Evolutionary conservation across 1,284 basidiomycete genomes (phyloP).

Genomic region (Hypsizygus ulmarius): DNA sequence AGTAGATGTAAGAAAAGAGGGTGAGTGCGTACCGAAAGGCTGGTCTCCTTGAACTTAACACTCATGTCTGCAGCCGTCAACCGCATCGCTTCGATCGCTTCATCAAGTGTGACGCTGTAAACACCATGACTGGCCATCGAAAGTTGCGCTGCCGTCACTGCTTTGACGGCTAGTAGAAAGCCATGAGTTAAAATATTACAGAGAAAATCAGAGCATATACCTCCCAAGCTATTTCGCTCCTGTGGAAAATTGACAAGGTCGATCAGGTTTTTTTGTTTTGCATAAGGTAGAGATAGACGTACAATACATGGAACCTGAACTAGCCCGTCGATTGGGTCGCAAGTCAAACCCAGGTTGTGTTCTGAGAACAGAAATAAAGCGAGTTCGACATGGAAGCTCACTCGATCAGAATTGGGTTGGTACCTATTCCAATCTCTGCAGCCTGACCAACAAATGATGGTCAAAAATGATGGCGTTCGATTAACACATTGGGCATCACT

Average conservation of each 20-base stretch:
- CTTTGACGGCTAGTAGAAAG: conserved; percentile 67
- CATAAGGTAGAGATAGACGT: conserved; percentile 29
- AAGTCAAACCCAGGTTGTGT: conserved; percentile 86
- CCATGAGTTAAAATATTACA: neutral
- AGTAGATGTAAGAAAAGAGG: neutral
- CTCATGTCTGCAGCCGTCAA: conserved; percentile 88
- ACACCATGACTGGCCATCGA: conserved; percentile 89
- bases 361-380: conserved; percentile 39
- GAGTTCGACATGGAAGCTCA: neutral
- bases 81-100: conserved; percentile 95
- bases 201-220: conserved; percentile 33
- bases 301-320: conserved; percentile 96
- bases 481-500: conserved; percentile 10
- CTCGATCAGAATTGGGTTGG: conserved; percentile 10
- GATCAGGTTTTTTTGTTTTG: neutral
- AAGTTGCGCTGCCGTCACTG: conserved; percentile 89
- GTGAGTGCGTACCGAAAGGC: conserved; percentile 64
- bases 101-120: conserved; percentile 87
- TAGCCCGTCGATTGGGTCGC: conserved; percentile 90
- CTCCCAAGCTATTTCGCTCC: conserved; percentile 87
- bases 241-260: conserved; percentile 24
- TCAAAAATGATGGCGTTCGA: neutral
- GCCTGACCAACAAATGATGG: conserved; percentile 49
- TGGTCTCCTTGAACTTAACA: conserved; percentile 90
- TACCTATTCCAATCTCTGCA: conserved; percentile 92